Evolutionary conservation across 2,329 filamentous ascomycete genomes (phyloP).

Genomic region (Thielaviopsis cerberus): DNA sequence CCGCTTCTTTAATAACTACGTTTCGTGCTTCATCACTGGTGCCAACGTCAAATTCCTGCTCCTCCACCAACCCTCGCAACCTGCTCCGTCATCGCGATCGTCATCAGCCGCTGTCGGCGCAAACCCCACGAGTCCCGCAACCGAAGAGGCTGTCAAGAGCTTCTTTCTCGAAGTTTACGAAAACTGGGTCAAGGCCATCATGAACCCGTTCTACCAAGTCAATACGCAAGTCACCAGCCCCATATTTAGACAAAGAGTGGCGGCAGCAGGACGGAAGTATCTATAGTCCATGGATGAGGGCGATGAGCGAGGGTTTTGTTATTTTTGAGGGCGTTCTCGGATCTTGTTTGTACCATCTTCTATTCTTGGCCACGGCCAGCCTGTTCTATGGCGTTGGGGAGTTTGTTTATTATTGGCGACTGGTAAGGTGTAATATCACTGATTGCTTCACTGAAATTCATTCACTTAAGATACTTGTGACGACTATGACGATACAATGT

Average conservation of each 20-base stretch:
- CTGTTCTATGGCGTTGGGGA: neutral
- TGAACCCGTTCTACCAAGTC: slow-evolving; percentile 86
- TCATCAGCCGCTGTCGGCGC: slow-evolving; percentile 55
- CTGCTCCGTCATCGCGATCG: slow-evolving; percentile 22
- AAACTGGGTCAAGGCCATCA: slow-evolving; percentile 86
- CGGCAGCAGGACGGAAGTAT: slow-evolving; percentile 82
- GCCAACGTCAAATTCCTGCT: slow-evolving; percentile 88
- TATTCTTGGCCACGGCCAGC: neutral
- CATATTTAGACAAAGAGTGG: slow-evolving; percentile 65
- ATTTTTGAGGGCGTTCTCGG: neutral
- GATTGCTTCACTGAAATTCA: neutral
- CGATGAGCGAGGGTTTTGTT: no score
- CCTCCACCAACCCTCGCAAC: slow-evolving; percentile 54
- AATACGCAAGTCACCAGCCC: slow-evolving; percentile 76
- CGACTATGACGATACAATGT: no score
- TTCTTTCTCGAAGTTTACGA: slow-evolving; percentile 96
- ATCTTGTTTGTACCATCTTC: neutral
- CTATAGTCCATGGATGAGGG: slow-evolving; percentile 41
- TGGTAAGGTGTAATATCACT: neutral
- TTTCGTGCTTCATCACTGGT: slow-evolving; percentile 85
- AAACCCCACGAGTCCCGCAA: slow-evolving; percentile 75
- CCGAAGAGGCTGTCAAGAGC: slow-evolving; percentile 84
- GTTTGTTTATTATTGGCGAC: neutral
- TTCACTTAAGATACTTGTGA: neutral
- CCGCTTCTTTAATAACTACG: slow-evolving; percentile 88